Evolutionary conservation across 164 flowering plant species (phyloP), one percentile per base, ranked within the genome.

Genomic region (Tetracentron sinense): DNA sequence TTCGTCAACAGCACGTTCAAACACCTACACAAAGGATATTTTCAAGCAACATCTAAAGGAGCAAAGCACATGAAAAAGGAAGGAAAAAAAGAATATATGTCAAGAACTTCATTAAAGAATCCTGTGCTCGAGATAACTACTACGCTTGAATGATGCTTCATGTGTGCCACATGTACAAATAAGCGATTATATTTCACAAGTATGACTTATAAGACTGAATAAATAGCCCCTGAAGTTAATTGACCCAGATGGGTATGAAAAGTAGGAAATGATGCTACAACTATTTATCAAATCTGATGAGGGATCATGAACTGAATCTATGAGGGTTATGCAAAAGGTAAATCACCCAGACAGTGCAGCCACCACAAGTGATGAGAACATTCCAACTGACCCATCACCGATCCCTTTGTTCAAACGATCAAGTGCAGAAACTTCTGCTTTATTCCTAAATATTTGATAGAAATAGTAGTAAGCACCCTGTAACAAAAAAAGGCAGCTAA

Each of bases 381-480:
- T 91, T 66, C 97, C 98, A 28, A 94, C 93, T 26, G 98, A 77
- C 69, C 98, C 98, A 87, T 89, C 98, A 55, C 98, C 98, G 74
- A 70, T n/a, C 57, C 97, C 97, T 59, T 71, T 81, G 69, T 63
- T 87, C 69, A 54, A 78, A 16, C 74, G 81, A 63, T 74, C 78
- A 65, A 82, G 75, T 47, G 97, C 96, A 57, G 75, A 60, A 66
- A 76, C 81, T 77, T 89, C 97, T 68, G 89, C 97, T 61, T 75
- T 85, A 70, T 71, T 80, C 85, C 97, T 85, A 77, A 93, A 89
- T 81, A 93, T 77, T 86, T 90, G 96, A 83, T 93, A 93, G 84
- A 93, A 93, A 85, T 90, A 93, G 79, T 93, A 93, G 76, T 93
- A 93, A 77, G 90, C 96, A 79, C 98, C 98, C 98, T 93, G 91